Evolutionary conservation across 164 flowering plant species (phyloP).

Genomic region (Aristolochia fimbriata): DNA sequence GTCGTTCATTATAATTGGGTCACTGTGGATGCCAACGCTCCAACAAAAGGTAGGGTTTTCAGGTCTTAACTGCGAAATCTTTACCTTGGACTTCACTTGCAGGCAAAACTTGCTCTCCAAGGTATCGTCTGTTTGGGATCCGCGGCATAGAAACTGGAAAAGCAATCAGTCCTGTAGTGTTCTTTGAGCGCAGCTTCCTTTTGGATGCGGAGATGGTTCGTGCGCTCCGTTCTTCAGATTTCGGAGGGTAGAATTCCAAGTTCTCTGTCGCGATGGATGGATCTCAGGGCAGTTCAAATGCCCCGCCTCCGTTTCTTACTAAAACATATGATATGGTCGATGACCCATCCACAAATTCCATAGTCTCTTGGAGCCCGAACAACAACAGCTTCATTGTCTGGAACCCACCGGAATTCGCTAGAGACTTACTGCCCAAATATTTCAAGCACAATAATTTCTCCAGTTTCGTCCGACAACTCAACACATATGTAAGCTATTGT

Average conservation of each 20-base stretch:
- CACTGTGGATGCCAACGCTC: no score
- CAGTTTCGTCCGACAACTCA: conserved; percentile 64
- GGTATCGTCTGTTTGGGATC: no score
- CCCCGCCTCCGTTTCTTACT: conserved; percentile 47
- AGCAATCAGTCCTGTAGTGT: no score
- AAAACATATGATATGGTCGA: conserved; percentile 70
- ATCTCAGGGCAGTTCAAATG: conserved; percentile 32
- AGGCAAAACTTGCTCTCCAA: no score
- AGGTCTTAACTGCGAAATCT: no score
- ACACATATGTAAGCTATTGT: conserved; percentile 45
- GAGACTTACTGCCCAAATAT: conserved; percentile 50
- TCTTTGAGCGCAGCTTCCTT: no score
- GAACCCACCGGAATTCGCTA: conserved; percentile 49
- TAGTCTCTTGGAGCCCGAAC: conserved; percentile 46
- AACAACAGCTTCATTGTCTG: conserved; percentile 50
- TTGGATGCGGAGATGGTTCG: neutral
- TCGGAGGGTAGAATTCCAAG: neutral
- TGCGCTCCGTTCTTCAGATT: conserved; percentile 4
- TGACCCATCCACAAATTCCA: conserved; percentile 30
- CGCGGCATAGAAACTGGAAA: no score
- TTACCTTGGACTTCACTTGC: no score
- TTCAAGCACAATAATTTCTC: conserved; percentile 78
- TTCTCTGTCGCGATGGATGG: conserved; percentile 30
- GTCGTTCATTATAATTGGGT: no score
- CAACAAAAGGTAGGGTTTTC: no score